Evolutionary conservation across 1,284 basidiomycete genomes (phyloP).

Genomic region (Puccinia triticina): DNA sequence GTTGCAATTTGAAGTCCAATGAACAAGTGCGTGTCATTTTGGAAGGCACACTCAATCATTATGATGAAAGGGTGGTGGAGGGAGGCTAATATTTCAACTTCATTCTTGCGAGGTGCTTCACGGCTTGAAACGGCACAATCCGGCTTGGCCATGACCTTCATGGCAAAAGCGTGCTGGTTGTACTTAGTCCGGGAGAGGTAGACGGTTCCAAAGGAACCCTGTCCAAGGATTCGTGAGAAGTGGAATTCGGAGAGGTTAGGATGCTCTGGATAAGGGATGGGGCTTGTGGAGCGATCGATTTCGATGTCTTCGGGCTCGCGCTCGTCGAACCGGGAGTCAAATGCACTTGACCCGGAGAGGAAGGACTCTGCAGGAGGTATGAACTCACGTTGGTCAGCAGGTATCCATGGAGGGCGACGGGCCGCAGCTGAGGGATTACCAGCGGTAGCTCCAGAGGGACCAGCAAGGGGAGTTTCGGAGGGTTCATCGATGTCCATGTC

Average conservation of each 20-base stretch:
- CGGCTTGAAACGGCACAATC: background rate
- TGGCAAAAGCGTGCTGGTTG: constrained; percentile 6
- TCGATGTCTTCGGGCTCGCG: background rate
- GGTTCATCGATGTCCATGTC: background rate
- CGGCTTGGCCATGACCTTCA: constrained; percentile 18
- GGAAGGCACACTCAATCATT: constrained; percentile 3
- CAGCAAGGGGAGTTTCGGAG: background rate
- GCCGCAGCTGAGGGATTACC: background rate
- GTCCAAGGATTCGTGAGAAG: background rate
- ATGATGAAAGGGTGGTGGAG: constrained; percentile 13
- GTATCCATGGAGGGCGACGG: background rate
- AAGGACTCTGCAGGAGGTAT: background rate
- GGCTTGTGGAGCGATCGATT: background rate
- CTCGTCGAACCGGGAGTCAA: no score
- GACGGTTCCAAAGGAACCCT: constrained; percentile 26
- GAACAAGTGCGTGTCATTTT: constrained; percentile 10
- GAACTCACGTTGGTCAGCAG: background rate
- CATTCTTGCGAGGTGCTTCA: background rate
- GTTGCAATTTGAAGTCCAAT: constrained; percentile 14
- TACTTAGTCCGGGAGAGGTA: background rate
- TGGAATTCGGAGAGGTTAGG: constrained; percentile 22
- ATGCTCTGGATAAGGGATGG: background rate
- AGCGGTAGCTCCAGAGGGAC: background rate
- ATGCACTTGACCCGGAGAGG: no score
- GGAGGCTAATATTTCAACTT: background rate